Evolutionary conservation across 495 filamentous ascomycete genomes (phyloP), one percentile per base, ranked within the genome.

Genomic region (Geopyxis carbonaria): DNA sequence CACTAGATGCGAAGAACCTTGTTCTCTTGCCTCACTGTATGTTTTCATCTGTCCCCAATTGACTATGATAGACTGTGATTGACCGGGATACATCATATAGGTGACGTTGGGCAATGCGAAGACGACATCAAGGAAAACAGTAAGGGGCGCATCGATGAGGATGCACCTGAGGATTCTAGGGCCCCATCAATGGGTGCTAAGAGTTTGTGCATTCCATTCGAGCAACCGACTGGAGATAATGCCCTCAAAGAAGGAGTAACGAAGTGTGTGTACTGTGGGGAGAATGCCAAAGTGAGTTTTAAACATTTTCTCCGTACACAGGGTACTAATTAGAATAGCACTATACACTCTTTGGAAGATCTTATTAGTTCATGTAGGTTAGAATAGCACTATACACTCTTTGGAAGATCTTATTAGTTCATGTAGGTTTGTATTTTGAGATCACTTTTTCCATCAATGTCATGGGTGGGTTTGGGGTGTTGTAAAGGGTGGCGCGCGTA

Each of bases 111-210:
- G 43, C 69, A 78, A 37, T 97, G 87, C 59, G 87, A 94, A 64
- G 85, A 94, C 51, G 66, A 77, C 58, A 80, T 97, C 65, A 97
- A 97, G 67, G 82, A 91, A 31, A 60, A 76, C 57, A 89, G 80
- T 45, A 78, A 75, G 16, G 71, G 78, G 36, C 78, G 72, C 53
- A 66, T 66, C 10, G 72, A 76, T 51, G 72, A 78, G 38, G 78
- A 75, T 34, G 68, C 64, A 24, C 71, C 81, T 9, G 74, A 83
- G 46, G 81, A 85, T 51, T 67, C 78, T 48, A 76, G 73, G 51
- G 80, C 79, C 14, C 89, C 91, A 32, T 77, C 73, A 46, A 95
- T 95, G 91, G 89, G 89, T 44, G 91, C 89, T 53, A 97, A 97
- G 73, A 80, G 74, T 45, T 67, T 97, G 51, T 97, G 89, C 59